Base-by-base conservation (phyloP, 495 filamentous ascomycete species). In the Aspergillus indologenus region DNA sequence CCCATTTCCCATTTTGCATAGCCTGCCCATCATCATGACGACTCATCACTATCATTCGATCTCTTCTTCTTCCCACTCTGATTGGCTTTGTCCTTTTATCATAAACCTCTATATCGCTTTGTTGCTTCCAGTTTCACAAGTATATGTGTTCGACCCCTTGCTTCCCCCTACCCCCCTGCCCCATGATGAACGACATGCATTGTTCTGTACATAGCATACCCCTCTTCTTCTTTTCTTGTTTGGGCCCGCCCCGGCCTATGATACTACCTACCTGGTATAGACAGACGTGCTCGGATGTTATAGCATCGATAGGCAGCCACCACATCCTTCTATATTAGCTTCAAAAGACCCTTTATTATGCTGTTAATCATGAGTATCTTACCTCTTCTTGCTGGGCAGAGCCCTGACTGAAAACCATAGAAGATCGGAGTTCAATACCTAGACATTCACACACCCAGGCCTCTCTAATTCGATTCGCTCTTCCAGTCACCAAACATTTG, bases 171-270 rank as follows among this genome's bases (percentile, higher is more conserved):
- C 6, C 3, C 15, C 18, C n/a, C 23, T 29, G n/a, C 8, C 29
- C 24, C 42, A 55, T 56, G 56, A 53, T 63, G 29, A 59, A 56
- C 47, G 45, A 62, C 19, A 54, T 51, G 52, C 46, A 56, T 31
- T 52, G 48, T 54, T 51, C 61, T 59, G 58, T 59, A 57, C 60
- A 58, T 56, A 65, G 34, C 52, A 61, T 59, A 60, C 53, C 46
- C 24, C 40, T 21, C 29, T 59, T 40, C 19, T 42, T 40, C 29
- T 53, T 46, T 19, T 47, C 22, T 29, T 21, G 15, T 48, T 29
- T 15, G 14, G 21, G 14, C 9, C 17, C 20, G 47, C 1, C n/a
- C 1, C 31, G 11, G 12, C 21, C 45, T 21, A 56, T 56, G 18
- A 29, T 43, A 9, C 12, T 14, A 7, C 12, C 34, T 40, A 11